phyloP scores from a whole-genome alignment of 495 filamentous ascomycete species.

The Aspergillus nanangensis region DNA sequence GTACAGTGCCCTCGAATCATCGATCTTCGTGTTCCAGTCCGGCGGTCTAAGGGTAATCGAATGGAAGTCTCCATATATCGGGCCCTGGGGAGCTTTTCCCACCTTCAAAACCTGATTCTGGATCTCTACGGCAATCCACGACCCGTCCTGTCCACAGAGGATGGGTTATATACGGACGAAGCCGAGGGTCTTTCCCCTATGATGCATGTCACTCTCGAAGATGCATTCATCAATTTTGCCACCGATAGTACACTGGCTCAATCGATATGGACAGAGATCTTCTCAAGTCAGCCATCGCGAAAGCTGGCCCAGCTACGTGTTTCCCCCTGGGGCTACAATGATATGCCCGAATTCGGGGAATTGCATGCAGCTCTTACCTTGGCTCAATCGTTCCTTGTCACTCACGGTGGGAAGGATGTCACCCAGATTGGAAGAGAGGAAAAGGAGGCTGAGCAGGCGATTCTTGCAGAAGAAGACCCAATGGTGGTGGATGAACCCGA shows the following conservation, averaged over 20 bases:
- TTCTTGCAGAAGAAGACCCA: neutral
- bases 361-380: neutral
- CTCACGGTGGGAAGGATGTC: neutral
- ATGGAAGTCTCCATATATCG: neutral
- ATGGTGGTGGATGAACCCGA: neutral
- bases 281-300: neutral
- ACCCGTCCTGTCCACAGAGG: neutral
- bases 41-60: neutral
- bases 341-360: neutral
- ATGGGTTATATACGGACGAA: neutral
- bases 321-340: neutral
- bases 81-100: neutral
- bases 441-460: neutral
- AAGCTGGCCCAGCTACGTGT: neutral
- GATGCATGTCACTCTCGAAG: neutral
- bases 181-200: too few species aligned
- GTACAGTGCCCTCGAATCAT: neutral
- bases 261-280: constrained; percentile 1
- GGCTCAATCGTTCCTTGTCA: neutral
- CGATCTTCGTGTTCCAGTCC: constrained; percentile 1
- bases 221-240: neutral
- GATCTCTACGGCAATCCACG: constrained; percentile 2
- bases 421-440: neutral
- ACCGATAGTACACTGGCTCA: neutral
- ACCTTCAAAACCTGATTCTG: neutral